phyloP scores from a whole-genome alignment of 805 yeast genomes.

The Wickerhamomyces ciferrii region DNA sequence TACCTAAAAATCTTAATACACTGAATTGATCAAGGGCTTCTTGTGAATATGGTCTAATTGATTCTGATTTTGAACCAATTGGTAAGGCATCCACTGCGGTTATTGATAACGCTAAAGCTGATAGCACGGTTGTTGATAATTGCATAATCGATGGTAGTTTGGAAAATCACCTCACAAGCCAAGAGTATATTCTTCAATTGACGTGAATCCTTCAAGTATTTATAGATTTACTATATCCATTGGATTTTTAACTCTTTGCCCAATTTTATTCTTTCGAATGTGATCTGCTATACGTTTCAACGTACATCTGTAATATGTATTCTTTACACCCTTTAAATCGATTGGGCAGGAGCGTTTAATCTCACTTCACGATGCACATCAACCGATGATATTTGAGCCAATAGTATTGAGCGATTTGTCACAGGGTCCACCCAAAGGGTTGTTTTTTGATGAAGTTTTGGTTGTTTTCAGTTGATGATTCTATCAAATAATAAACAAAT shows the following conservation, averaged over 20 bases:
- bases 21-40: slow-evolving; percentile 38
- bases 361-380: no score
- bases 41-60: slow-evolving; percentile 22
- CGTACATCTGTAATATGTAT: background rate
- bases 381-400: no score
- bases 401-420: no score
- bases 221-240: no score
- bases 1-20: slow-evolving; percentile 40
- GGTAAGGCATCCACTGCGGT: background rate
- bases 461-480: no score
- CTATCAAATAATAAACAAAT: no score
- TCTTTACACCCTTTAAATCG: background rate
- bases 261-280: background rate
- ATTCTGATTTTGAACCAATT: background rate
- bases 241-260: no score
- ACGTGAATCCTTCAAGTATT: no score
- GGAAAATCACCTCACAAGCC: background rate
- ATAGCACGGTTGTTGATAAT: background rate
- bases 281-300: background rate
- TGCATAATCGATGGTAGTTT: background rate
- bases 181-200: no score
- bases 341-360: background rate
- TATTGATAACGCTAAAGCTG: background rate
- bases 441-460: no score
- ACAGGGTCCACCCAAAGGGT: no score